phyloP scores from a whole-genome alignment of 495 filamentous ascomycete genomes.

The Penicillium tannophilum region DNA sequence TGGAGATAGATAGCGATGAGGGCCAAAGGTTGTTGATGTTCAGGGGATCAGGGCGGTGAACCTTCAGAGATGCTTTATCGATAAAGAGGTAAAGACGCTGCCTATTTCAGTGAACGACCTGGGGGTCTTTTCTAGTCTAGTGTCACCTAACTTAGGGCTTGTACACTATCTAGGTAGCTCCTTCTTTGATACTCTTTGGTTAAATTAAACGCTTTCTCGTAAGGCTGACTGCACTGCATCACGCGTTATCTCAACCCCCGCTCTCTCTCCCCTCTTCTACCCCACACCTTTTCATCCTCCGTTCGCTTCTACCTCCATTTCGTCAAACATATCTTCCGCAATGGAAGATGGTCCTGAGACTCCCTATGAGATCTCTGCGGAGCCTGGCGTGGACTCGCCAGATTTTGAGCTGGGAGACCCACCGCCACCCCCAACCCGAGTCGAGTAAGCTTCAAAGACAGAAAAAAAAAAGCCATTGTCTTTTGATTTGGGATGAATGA shows the following conservation, averaged over 20 bases:
- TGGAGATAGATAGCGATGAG: conserved; percentile 15
- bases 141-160: conserved; percentile 5
- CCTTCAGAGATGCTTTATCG: conserved; percentile 24
- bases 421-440: conserved; percentile 17
- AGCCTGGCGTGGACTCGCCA: conserved; percentile 9
- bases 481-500: background rate
- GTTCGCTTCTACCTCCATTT: background rate
- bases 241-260: conserved; percentile 27
- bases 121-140: background rate
- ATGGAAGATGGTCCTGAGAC: conserved; percentile 22
- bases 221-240: conserved; percentile 28
- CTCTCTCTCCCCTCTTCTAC: conserved; percentile 22
- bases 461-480: background rate
- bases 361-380: conserved; percentile 22
- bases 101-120: conserved; percentile 11
- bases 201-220: conserved; percentile 19
- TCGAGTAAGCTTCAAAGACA: conserved; percentile 19
- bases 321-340: conserved; percentile 3
- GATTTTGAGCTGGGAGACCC: conserved; percentile 7
- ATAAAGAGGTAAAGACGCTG: conserved; percentile 22
- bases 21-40: conserved; percentile 27
- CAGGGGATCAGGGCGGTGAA: conserved; percentile 34
- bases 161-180: background rate
- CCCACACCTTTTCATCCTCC: conserved; percentile 22
- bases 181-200: conserved; percentile 11